Evolutionary conservation across 441 rosid genomes (phyloP), one percentile per base, ranked within the genome.

Genomic region (Erysimum pusillum): DNA sequence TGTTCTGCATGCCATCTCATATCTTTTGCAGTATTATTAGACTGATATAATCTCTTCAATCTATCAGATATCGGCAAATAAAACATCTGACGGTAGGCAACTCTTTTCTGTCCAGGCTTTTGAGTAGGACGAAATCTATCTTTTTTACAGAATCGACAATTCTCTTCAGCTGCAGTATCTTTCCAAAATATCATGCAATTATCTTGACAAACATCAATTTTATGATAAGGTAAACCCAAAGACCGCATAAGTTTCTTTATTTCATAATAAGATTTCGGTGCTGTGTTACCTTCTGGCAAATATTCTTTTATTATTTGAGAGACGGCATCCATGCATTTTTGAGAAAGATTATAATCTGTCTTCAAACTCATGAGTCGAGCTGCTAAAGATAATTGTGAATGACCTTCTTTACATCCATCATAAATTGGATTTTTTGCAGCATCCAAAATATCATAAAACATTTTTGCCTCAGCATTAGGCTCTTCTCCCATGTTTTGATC

Each of bases 221-320:
- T 67, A 0, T 51, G 22, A 34, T 81, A 89, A 46, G 86, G 31
- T 13, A 71, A 28, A 79, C 87, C 89, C 67, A 89, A 84, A 83
- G 17, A 46, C n/a, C 32, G n/a, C 69, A 45, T 45, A 15, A 65
- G 31, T 10, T 46, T 65, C 4, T 44, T 63, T 28, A 15, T 62
- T 5, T 39, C 48, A 7, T 38, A 61, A 17, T 61, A 39, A 0
- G 34, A 61, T 0, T 38, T 39, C 6, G 6, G 0, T 20, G 65
- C 18, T 3, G 39, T 61, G 48, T 59, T 59, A 60, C 64, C 45
- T 60, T 35, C n/a, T 2, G 10, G 31, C 25, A 58, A 34, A 58
- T 58, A 34, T 34, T 58, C 25, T 15, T 34, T 12, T 5, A 58
- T 9, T 3, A 34, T 2, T 2, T 34, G 44, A 9, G 8, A 15